Percentiles rank a stretch among this genome's conserved stretches.
These are phyloP conservation scores for Beauveria asiatica DNA, from an alignment of 2,329 filamentous ascomycete genomes.

Conservation along the genomic window DNA sequence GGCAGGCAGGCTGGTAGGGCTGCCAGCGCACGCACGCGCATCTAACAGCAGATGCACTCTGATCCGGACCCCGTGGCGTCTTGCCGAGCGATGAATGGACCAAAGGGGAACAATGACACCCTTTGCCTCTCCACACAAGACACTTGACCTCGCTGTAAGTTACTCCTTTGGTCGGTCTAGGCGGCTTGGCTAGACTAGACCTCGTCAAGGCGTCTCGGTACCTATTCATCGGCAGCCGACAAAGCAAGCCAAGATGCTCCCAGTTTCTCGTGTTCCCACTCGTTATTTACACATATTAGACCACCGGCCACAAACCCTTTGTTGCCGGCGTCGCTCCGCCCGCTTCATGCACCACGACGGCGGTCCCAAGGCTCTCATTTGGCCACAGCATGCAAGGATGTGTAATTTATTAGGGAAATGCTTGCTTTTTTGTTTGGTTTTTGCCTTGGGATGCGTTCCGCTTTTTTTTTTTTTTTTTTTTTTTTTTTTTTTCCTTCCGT, in stretches of 20 bases:
- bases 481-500: neutral
- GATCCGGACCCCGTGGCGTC: constrained; percentile 4
- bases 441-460: neutral
- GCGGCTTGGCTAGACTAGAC: neutral
- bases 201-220: neutral
- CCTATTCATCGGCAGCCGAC: neutral
- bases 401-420: neutral
- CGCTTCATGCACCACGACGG: constrained; percentile 4
- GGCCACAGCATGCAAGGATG: neutral
- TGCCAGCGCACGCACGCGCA: neutral
- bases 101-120: neutral
- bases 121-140: neutral
- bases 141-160: neutral
- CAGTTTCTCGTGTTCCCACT: too few relatives aligned
- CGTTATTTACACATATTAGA: too few relatives aligned
- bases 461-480: neutral
- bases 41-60: neutral
- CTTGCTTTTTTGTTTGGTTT: neutral
- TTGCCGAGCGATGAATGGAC: constrained; percentile 5
- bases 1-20: neutral
- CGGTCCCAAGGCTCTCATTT: constrained; percentile 5
- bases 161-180: too few relatives aligned
- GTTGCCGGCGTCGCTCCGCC: neutral
- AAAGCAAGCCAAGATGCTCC: neutral
- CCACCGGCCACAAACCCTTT: neutral